A percentile compares a stretch with the other conserved stretches of the same genome.
Evolutionary conservation across 768 basidiomycete genomes (phyloP).

Genomic region (Russula foetens): DNA sequence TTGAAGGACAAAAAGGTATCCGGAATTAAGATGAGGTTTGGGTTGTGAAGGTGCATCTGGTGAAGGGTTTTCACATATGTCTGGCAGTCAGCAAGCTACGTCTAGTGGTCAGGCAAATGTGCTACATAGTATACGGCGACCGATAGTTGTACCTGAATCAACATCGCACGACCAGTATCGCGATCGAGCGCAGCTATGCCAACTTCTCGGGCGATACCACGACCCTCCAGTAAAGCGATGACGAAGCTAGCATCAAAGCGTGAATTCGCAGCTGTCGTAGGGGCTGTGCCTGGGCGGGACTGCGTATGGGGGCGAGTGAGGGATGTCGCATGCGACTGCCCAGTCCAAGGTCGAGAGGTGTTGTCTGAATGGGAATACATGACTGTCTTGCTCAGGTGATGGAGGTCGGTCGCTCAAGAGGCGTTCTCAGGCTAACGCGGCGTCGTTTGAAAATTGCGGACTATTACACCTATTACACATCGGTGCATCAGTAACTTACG

Average conservation of each 20-base stretch:
- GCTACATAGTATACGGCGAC: neutral
- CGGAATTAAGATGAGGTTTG: slow-evolving; percentile 66
- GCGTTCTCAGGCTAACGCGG: neutral
- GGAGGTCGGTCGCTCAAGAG: no score
- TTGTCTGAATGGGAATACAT: slow-evolving; percentile 22
- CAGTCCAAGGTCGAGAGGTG: slow-evolving; percentile 43
- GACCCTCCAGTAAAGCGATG: slow-evolving; percentile 65
- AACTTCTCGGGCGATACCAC: slow-evolving; percentile 74
- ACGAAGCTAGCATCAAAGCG: slow-evolving; percentile 54
- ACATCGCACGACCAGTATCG: slow-evolving; percentile 63
- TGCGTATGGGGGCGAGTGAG: slow-evolving; percentile 25
- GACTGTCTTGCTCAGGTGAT: neutral
- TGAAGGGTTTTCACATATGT: slow-evolving; percentile 86
- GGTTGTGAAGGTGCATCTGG: slow-evolving; percentile 73
- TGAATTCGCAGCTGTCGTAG: slow-evolving; percentile 55
- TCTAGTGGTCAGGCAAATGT: neutral
- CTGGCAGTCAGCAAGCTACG: slow-evolving; percentile 73
- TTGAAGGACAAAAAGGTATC: slow-evolving; percentile 65
- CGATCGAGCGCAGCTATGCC: slow-evolving; percentile 83
- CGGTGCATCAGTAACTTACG: no score
- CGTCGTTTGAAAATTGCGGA: no score
- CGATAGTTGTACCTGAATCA: slow-evolving; percentile 58
- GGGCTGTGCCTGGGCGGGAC: slow-evolving; percentile 45
- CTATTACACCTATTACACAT: neutral
- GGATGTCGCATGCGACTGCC: slow-evolving; percentile 40